These are phyloP conservation scores for Sporormia fimetaria DNA, from an alignment of 495 filamentous ascomycete genomes.

Conservation along the genomic window DNA sequence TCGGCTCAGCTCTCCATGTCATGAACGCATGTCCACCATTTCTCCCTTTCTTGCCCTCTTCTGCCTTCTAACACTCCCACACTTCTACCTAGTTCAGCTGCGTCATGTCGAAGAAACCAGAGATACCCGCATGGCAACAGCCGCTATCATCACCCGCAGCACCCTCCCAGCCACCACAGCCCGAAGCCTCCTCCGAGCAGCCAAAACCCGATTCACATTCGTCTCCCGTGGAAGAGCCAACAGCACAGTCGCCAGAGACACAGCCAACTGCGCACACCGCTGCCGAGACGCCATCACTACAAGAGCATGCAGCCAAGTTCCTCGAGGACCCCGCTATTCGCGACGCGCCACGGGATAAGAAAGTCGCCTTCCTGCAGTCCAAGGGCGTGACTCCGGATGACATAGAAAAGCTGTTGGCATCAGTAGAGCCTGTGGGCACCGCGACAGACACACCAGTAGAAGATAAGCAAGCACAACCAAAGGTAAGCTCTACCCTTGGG, in stretches of 20 bases:
- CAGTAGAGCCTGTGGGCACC: constrained; percentile 7
- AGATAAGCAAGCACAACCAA: constrained; percentile 14
- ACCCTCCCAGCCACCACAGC: constrained; percentile 38
- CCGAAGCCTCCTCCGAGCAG: constrained; percentile 34
- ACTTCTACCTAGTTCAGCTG: background rate
- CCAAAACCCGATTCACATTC: constrained; percentile 6
- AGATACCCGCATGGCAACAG: constrained; percentile 22
- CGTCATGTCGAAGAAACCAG: constrained; percentile 35
- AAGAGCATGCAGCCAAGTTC: constrained; percentile 62
- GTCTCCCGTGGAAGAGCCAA: constrained; percentile 3
- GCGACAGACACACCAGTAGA: constrained; percentile 2
- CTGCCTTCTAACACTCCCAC: background rate
- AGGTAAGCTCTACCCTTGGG: constrained; percentile 7
- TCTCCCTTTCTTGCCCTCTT: background rate
- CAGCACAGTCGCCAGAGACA: background rate
- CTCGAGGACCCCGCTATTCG: constrained; percentile 69
- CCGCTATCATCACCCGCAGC: too few species aligned
- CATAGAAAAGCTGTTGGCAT: constrained; percentile 52
- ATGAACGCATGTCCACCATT: too few species aligned
- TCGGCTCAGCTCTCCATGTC: too few species aligned
- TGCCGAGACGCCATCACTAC: constrained; percentile 35
- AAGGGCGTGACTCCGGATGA: constrained; percentile 64
- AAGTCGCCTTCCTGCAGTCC: constrained; percentile 63
- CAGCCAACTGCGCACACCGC: background rate
- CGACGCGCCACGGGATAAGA: constrained; percentile 56